Base-by-base conservation (phyloP, 2,329 filamentous ascomycete genomes). In the Botrytis porri region DNA sequence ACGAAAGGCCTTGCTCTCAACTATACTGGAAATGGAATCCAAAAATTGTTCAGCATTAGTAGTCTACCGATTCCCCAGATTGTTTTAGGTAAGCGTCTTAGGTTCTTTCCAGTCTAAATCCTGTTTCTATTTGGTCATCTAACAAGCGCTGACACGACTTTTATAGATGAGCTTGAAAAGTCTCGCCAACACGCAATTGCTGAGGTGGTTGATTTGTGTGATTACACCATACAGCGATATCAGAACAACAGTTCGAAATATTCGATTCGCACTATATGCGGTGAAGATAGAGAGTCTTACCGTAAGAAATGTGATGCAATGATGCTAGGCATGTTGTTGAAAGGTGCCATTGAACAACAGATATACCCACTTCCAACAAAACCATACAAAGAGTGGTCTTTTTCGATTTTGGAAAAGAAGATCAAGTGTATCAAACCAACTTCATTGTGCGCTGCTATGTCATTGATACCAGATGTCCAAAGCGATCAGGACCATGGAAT, bases 41-140 rank as follows among this genome's bases (percentile, higher is more conserved):
- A 41, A 29, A 14, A 63, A 10, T 5, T 41, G 20, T 10, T 41
- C 12, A 14, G 16, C 25, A n/a, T 35, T 12, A 39, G 6, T 8
- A n/a, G 9, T 29, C n/a, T 41, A 12, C 61, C 61, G 7, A 63
- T 43, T 43, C 61, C 61, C 3, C 61, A 63, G 12, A 7, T 29
- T 20, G 16, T 63, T 12, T 20, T 29, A 14, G 37, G 61, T 63
- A 63, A 41, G 37, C 10, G 14, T 61, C 10, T 37, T 8, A 32
- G 51, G 10, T 7, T 2, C 3, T 25, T 1, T 37, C 0, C 32
- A n/a, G 2, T 14, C 4, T n/a, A 7, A 25, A n/a, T 3, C 12
- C 1, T 25, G 10, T 39, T n/a, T 61, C 18, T 8, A 60, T 57
- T 29, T 18, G 51, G 18, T 57, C 51, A 0, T 57, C 0, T 29